A percentile compares a stretch with the other conserved stretches of the same genome.
These are phyloP conservation scores for Arctium minus DNA, from an alignment of 129 eudicot species.

Conservation along the genomic window DNA sequence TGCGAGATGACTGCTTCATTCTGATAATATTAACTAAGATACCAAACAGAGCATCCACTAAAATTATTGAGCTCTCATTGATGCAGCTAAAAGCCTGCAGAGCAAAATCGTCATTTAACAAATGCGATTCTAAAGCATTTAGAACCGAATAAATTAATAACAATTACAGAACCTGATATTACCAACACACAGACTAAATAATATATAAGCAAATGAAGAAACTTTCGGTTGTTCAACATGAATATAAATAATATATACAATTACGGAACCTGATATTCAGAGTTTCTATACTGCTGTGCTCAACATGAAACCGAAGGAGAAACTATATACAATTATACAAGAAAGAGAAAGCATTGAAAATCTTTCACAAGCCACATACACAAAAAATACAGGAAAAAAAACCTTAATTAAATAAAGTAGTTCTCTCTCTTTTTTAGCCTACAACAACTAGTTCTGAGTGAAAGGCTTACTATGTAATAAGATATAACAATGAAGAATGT, in stretches of 20 bases:
- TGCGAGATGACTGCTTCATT: slow-evolving; percentile 31
- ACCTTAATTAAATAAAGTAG: background rate
- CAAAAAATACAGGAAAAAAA: background rate
- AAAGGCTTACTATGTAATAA: background rate
- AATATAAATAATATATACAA: background rate
- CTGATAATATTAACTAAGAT: slow-evolving; percentile 41
- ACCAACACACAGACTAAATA: slow-evolving; percentile 1
- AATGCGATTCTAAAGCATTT: slow-evolving; percentile 1
- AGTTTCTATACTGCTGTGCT: background rate
- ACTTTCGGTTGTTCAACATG: background rate
- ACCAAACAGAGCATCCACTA: slow-evolving; percentile 57
- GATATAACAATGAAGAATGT: slow-evolving; percentile 4
- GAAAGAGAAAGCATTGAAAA: background rate
- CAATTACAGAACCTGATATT: background rate
- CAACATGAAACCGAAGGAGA: background rate
- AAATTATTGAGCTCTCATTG: slow-evolving; percentile 38
- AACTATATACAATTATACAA: background rate
- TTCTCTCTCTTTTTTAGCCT: background rate
- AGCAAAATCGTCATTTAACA: background rate
- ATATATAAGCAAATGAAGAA: slow-evolving; percentile 1
- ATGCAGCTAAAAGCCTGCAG: slow-evolving; percentile 60
- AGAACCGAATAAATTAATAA: background rate
- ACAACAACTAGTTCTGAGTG: too few relatives aligned
- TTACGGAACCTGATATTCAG: background rate
- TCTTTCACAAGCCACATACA: background rate